These are phyloP conservation scores for Heterobasidion annosum DNA, from an alignment of 1,284 basidiomycete species.

Conservation along the genomic window DNA sequence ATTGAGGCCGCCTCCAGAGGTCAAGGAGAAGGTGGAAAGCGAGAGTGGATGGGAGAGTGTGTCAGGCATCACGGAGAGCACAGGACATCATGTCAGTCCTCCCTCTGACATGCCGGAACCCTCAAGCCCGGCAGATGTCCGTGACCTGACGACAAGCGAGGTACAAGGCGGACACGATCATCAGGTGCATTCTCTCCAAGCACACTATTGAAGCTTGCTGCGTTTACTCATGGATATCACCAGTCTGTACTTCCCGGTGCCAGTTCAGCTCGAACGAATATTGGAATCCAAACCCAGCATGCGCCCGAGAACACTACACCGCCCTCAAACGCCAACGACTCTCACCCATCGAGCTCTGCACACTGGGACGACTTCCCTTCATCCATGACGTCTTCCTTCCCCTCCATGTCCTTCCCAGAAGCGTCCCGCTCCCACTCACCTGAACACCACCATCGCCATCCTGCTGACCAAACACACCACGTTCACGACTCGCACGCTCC, in stretches of 20 bases:
- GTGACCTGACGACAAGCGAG: constrained; percentile 35
- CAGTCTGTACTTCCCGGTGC: neutral
- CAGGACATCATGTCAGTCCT: constrained; percentile 6
- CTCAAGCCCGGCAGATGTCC: constrained; percentile 30
- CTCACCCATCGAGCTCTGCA: constrained; percentile 15
- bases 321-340: neutral
- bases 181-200: constrained; percentile 14
- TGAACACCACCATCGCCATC: constrained; percentile 10
- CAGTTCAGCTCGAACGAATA: constrained; percentile 1
- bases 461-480: neutral
- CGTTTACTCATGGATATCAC: neutral
- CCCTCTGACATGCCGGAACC: neutral
- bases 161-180: constrained; percentile 17
- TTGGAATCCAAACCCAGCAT: neutral
- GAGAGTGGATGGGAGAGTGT: constrained; percentile 46
- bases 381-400: constrained; percentile 59
- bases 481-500: constrained; percentile 4
- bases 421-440: constrained; percentile 35
- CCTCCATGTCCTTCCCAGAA: constrained; percentile 60
- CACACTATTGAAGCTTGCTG: neutral
- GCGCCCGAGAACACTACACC: neutral
- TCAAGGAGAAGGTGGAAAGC: constrained; percentile 21
- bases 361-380: constrained; percentile 63
- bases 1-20: constrained; percentile 9
- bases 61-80: constrained; percentile 15